Conservation (phyloP, 2,329 filamentous ascomycete species). For the Thelonectria blattea region DNA sequence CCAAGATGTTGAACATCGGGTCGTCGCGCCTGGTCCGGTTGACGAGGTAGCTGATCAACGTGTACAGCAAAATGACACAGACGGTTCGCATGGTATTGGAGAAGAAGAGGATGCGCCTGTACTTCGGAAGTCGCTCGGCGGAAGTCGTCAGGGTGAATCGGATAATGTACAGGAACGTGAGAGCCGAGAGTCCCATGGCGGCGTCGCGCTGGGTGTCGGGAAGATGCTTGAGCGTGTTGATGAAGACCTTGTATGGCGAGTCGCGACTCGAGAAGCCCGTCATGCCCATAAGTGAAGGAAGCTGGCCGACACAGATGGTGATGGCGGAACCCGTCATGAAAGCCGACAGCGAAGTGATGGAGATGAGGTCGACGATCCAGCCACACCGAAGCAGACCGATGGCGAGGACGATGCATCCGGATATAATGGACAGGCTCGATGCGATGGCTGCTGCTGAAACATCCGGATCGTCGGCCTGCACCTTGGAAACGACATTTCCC, state of each 20-base stretch:
- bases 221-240: conserved; percentile 80
- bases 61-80: conserved; percentile 91
- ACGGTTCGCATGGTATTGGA: conserved; percentile 87
- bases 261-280: conserved; percentile 75
- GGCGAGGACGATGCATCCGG: conserved; percentile 76
- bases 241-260: conserved; percentile 80
- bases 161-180: conserved; percentile 78
- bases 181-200: conserved; percentile 83
- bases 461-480: conserved; percentile 61
- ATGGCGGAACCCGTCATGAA: conserved; percentile 98
- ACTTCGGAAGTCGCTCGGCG: conserved; percentile 72
- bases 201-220: conserved; percentile 75
- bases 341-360: conserved; percentile 85
- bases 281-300: conserved; percentile 83
- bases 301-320: conserved; percentile 84
- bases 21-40: conserved; percentile 71
- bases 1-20: conserved; percentile 76
- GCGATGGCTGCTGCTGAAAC: conserved; percentile 72
- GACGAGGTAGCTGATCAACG: conserved; percentile 84
- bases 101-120: conserved; percentile 84
- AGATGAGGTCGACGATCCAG: conserved; percentile 93
- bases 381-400: conserved; percentile 82
- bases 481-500: conserved; percentile 77
- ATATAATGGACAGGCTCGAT: conserved; percentile 77
- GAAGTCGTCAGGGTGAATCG: conserved; percentile 68